Conservation (phyloP, 495 filamentous ascomycete species). For the Neurospora cerealis region DNA sequence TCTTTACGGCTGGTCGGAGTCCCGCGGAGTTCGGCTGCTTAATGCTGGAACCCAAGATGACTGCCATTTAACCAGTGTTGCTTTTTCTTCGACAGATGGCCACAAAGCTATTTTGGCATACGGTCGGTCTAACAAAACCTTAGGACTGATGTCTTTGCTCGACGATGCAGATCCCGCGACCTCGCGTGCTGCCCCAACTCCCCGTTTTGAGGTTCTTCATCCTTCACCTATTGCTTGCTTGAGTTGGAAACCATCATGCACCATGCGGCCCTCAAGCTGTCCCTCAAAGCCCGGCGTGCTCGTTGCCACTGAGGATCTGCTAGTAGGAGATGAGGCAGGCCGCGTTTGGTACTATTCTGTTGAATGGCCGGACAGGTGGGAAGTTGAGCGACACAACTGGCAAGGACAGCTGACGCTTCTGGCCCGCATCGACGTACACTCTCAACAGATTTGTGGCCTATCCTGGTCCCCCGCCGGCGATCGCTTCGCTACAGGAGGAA, state of each 20-base stretch:
- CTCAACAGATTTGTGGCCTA: constrained; percentile 85
- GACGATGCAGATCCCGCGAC: constrained; percentile 18
- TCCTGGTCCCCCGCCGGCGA: constrained; percentile 73
- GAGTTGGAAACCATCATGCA: constrained; percentile 50
- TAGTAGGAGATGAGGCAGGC: constrained; percentile 83
- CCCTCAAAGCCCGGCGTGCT: constrained; percentile 19
- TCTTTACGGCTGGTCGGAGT: constrained; percentile 86
- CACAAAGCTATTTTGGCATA: constrained; percentile 74
- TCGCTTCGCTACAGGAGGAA: constrained; percentile 79
- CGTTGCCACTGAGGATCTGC: constrained; percentile 64
- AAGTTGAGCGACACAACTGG: constrained; percentile 52
- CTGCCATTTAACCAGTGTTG: constrained; percentile 62
- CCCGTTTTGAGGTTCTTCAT: constrained; percentile 67
- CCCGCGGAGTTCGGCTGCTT: constrained; percentile 38
- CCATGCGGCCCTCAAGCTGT: constrained; percentile 30
- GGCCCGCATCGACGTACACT: constrained; percentile 67
- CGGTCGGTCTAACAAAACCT: constrained; percentile 58
- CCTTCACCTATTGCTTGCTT: constrained; percentile 66
- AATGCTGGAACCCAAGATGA: constrained; percentile 28
- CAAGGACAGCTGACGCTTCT: constrained; percentile 67
- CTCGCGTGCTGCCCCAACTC: constrained; percentile 12
- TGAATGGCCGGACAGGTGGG: constrained; percentile 65
- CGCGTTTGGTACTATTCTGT: constrained; percentile 80
- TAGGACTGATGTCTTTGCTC: constrained; percentile 43
- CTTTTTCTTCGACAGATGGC: constrained; percentile 77